Conservation (phyloP, 2,329 filamentous ascomycete genomes). For the Raffaelea arxii region DNA sequence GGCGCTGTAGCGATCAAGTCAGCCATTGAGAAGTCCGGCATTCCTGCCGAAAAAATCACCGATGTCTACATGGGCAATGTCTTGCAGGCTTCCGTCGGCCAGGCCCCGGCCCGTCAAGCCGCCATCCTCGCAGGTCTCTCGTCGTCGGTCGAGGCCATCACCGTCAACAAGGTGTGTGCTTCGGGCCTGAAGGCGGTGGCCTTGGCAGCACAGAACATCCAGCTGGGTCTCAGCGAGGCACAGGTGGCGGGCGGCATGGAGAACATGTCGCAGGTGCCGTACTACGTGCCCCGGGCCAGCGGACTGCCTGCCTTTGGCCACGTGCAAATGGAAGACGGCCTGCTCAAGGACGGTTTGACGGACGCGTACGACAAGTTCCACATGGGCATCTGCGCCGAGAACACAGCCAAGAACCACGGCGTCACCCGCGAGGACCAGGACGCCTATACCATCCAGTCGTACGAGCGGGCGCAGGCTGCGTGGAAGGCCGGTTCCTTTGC, state of each 20-base stretch:
- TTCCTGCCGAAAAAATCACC: conserved; percentile 71
- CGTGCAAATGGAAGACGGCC: conserved; percentile 77
- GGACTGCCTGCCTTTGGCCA: conserved; percentile 79
- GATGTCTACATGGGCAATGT: conserved; percentile 99
- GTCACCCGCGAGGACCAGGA: conserved; percentile 84
- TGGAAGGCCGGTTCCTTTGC: conserved; percentile 77
- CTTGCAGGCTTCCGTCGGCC: conserved; percentile 71
- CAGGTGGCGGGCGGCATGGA: conserved; percentile 96
- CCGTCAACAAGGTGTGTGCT: conserved; percentile 97
- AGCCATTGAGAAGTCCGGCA: conserved; percentile 74
- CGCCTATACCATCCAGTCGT: conserved; percentile 79
- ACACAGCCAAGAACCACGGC: conserved; percentile 77
- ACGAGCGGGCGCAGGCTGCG: conserved; percentile 79
- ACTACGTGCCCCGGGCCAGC: conserved; percentile 77
- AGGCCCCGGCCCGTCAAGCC: conserved; percentile 87
- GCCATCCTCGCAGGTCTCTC: conserved; percentile 79
- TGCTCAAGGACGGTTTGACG: conserved; percentile 90
- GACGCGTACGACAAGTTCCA: conserved; percentile 96
- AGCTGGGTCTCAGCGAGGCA: conserved; percentile 79
- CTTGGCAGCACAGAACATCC: conserved; percentile 87
- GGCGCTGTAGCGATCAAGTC: conserved; percentile 88
- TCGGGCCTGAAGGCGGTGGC: conserved; percentile 89
- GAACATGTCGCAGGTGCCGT: conserved; percentile 91
- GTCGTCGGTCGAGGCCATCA: conserved; percentile 73
- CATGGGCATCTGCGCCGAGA: conserved; percentile 96